Percentiles rank a stretch among this genome's conserved stretches.
Evolutionary conservation across 78 protist genomes (phyloP).

Genomic region (Speleostelium caveatum): DNA sequence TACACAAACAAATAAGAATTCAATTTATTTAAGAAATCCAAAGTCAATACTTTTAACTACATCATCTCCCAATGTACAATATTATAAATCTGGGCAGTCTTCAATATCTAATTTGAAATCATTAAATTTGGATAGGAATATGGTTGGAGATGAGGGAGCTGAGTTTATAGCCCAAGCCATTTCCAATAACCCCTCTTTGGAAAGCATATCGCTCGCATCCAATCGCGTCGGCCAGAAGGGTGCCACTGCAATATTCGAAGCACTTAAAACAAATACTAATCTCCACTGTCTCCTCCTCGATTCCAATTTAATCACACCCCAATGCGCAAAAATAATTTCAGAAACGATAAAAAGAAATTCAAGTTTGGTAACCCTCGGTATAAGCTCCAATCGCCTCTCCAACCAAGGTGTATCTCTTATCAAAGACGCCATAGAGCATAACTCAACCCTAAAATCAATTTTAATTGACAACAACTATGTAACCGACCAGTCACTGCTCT

Average conservation of each 20-base stretch:
- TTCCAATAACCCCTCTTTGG: slow-evolving; percentile 11
- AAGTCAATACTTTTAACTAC: neutral
- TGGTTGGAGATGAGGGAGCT: slow-evolving; percentile 32
- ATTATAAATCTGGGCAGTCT: slow-evolving; percentile 1
- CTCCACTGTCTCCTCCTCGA: slow-evolving; percentile 2
- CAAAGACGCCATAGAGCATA: slow-evolving; percentile 4
- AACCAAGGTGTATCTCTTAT: slow-evolving; percentile 1
- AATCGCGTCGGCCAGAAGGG: slow-evolving; percentile 31
- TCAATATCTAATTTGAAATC: slow-evolving; percentile 8
- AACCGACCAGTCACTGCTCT: neutral
- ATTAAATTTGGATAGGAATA: slow-evolving; percentile 10
- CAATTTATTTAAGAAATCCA: neutral
- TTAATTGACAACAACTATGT: slow-evolving; percentile 5
- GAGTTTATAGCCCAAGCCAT: neutral
- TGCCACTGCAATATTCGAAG: slow-evolving; percentile 1
- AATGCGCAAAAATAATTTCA: slow-evolving; percentile 1
- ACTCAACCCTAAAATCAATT: slow-evolving; percentile 4
- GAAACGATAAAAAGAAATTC: slow-evolving; percentile 1
- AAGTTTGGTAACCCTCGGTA: slow-evolving; percentile 13
- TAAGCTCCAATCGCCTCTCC: neutral
- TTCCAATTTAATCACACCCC: neutral
- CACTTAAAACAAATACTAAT: slow-evolving; percentile 17
- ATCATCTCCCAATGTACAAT: slow-evolving; percentile 15
- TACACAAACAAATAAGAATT: neutral
- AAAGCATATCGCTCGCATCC: neutral